phyloP scores from a whole-genome alignment of 495 filamentous ascomycete species.

The Annulohypoxylon nitens region DNA sequence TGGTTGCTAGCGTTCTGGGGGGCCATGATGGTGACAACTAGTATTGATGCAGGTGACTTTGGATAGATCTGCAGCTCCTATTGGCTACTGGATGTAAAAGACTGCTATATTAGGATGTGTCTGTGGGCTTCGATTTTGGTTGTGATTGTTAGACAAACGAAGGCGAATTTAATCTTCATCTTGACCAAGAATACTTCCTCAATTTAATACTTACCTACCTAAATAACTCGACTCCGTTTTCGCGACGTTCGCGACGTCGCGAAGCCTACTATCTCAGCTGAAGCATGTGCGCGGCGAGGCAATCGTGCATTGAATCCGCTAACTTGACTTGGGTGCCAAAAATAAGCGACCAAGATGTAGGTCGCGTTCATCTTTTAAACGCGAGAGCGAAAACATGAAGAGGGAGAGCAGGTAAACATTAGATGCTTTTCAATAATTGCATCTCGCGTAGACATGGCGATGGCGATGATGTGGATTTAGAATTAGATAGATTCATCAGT shows the following conservation, averaged over 20 bases:
- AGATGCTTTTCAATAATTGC: neutral
- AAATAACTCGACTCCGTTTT: neutral
- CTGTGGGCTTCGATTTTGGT: neutral
- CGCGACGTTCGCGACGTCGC: neutral
- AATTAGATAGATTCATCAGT: neutral
- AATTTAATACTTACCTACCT: neutral
- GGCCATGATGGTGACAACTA: conserved; percentile 28
- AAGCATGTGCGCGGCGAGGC: conserved; percentile 11
- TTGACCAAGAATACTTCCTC: neutral
- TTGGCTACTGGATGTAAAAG: neutral
- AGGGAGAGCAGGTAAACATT: neutral
- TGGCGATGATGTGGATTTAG: neutral
- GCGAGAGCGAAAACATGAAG: conserved; percentile 15
- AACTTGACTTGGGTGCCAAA: neutral
- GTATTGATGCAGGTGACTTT: neutral
- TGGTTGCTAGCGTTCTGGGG: conserved; percentile 13
- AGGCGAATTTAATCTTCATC: neutral
- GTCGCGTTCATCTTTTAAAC: conserved; percentile 7
- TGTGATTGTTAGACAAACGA: neutral
- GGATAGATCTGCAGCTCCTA: neutral
- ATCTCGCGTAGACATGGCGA: conserved; percentile 10
- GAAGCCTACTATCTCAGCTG: conserved; percentile 5
- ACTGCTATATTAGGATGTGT: neutral
- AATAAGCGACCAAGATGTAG: neutral
- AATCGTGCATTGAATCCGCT: neutral